Conservation (phyloP, 78 protist species). For the Dictyostelium firmibasis region DNA sequence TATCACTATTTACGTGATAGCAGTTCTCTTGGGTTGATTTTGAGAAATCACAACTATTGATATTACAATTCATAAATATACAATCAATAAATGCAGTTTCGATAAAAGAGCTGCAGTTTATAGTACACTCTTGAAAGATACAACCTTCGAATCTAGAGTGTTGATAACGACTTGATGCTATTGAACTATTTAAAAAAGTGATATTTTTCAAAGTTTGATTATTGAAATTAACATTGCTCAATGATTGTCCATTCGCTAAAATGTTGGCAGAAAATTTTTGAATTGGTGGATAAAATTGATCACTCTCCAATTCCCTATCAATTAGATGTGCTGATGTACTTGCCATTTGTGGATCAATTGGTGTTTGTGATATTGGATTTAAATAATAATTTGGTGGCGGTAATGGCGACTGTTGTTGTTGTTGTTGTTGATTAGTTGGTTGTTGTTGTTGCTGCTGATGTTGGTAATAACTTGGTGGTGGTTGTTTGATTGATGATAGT, state of each 20-base stretch:
- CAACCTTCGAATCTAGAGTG: not conserved
- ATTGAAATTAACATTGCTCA: not conserved
- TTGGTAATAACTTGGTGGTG: not conserved
- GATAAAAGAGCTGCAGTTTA: not conserved
- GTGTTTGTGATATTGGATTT: not conserved
- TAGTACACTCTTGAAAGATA: not conserved
- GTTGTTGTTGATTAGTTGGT: not conserved
- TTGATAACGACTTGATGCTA: not conserved
- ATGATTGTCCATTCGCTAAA: not conserved
- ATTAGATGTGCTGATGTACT: not conserved
- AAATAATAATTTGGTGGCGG: not conserved
- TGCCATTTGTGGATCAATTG: not conserved
- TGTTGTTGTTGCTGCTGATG: not conserved
- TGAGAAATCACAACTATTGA: not conserved
- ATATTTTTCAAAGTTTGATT: not conserved
- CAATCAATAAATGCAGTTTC: not conserved
- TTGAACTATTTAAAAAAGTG: not conserved
- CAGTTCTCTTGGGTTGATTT: not conserved
- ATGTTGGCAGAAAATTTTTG: not conserved
- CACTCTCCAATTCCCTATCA: conserved; percentile 2
- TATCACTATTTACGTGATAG: not conserved
- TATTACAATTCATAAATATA: not conserved
- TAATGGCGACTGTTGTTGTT: not conserved
- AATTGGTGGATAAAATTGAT: conserved; percentile 14
- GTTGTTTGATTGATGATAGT: not conserved